Conservation (phyloP, 805 yeast species). For the Monosporozyma aquatica region DNA sequence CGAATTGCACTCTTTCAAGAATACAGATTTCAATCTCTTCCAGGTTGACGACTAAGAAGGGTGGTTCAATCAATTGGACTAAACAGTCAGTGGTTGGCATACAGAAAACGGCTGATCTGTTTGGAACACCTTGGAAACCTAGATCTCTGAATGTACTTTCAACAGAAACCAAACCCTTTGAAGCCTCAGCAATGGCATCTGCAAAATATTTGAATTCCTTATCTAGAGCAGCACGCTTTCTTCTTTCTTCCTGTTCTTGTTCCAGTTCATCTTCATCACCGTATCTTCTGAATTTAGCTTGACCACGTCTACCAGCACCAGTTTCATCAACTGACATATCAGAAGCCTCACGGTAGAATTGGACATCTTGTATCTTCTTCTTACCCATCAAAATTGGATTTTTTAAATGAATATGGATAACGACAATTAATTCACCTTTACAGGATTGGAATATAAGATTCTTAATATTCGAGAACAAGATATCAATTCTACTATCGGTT, state of each 20-base stretch:
- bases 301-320: slow-evolving; percentile 80
- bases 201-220: slow-evolving; percentile 85
- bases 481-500: slow-evolving; percentile 78
- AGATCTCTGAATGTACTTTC: slow-evolving; percentile 93
- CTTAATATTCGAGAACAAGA: slow-evolving; percentile 81
- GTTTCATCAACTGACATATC: slow-evolving; percentile 96
- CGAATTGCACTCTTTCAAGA: slow-evolving; percentile 94
- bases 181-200: slow-evolving; percentile 82
- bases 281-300: slow-evolving; percentile 60
- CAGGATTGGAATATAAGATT: slow-evolving; percentile 94
- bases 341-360: slow-evolving; percentile 92
- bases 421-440: slow-evolving; percentile 85
- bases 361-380: slow-evolving; percentile 89
- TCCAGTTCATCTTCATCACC: slow-evolving; percentile 98
- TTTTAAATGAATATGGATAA: slow-evolving; percentile 87
- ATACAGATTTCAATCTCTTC: slow-evolving; percentile 92
- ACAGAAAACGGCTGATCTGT: slow-evolving; percentile 85
- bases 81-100: slow-evolving; percentile 97
- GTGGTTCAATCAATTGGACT: slow-evolving; percentile 89
- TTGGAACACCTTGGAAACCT: slow-evolving; percentile 97
- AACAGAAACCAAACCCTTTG: slow-evolving; percentile 73
- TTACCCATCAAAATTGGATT: slow-evolving; percentile 93
- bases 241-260: slow-evolving; percentile 96
- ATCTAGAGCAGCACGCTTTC: slow-evolving; percentile 82
- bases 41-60: slow-evolving; percentile 83